Evolutionary conservation across 805 yeast genomes (phyloP), one percentile per base, ranked within the genome.

Genomic region (Maudiozyma turicensis): DNA sequence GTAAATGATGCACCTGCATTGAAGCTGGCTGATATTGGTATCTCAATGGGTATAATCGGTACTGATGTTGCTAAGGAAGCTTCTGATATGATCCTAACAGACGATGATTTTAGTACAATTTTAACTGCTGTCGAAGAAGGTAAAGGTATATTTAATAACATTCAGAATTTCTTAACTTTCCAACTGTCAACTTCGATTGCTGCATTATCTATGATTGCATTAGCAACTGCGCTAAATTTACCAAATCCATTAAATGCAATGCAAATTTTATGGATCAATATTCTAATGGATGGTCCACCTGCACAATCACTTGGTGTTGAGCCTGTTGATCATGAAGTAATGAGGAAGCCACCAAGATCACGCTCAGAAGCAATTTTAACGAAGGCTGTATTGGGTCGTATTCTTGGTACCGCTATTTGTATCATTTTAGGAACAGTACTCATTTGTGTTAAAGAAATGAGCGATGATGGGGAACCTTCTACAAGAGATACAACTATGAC

Each of bases 1-100:
- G 96, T 91, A 9, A 90, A 90, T 65, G 98, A 90, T 73, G 97
- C 98, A 0, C 98, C 98, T 14, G 96, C 98, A 5, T 75, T 91
- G 57, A 90, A 91, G 64, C 74, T 90, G 57, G 97, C 98, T 2
- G 96, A 90, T 68, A 90, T 90, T 57, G 98, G 98, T 60, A 86
- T 91, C 57, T 83, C 95, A 9, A 89, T 90, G 93, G 91, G 89
- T 51, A 80, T 78, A 56, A 82, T 85, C 71, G 99, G 99, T 51
- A 93, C 98, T 0, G 99, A 91, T 68, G 99, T 91, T 38, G 99
- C 99, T 46, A 91, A 91, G 62, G 99, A 91, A 67, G 98, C 98
- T 1, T 86, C 96, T 3, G 99, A 91, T 67, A 91, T 91, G 98
- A 90, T 91, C 49, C 74, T 91, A 54, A 90, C 96, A 4, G 96